Conservation (phyloP, 257 asterid genomes). For the Buddleja alternifolia region DNA sequence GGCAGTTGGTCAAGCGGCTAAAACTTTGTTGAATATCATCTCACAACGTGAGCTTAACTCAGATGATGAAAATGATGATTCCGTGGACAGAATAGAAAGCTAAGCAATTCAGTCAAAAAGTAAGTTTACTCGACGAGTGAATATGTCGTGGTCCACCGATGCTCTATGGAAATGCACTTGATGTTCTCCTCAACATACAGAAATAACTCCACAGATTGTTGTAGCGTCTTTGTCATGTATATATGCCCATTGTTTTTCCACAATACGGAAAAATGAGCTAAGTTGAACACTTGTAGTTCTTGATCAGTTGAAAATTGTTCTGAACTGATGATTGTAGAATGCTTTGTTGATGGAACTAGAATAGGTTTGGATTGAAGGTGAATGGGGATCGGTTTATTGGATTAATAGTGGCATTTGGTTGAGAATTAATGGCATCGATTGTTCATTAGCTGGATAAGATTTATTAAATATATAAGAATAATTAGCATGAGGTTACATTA, state of each 20-base stretch:
- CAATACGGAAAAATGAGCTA: neutral
- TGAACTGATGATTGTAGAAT: neutral
- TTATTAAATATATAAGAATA: no score
- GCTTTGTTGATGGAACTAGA: constrained; percentile 22
- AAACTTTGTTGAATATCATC: constrained; percentile 62
- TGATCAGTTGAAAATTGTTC: neutral
- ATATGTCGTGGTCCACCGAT: constrained; percentile 6
- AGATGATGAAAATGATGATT: constrained; percentile 43
- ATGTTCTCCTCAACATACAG: constrained; percentile 4
- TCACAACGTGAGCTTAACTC: constrained; percentile 57
- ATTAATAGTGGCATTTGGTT: neutral
- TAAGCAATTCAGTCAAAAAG: constrained; percentile 22
- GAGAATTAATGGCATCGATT: neutral
- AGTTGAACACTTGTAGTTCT: constrained; percentile 8
- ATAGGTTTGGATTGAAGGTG: neutral
- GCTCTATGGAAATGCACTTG: constrained; percentile 17
- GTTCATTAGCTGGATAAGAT: neutral
- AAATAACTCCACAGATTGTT: constrained; percentile 6
- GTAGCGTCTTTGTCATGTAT: constrained; percentile 24
- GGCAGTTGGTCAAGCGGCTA: constrained; percentile 79
- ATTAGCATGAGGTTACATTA: no score
- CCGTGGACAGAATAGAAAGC: constrained; percentile 38
- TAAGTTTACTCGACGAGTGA: constrained; percentile 12
- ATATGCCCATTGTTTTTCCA: neutral
- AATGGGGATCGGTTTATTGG: constrained; percentile 3